Evolutionary conservation across 2,329 filamentous ascomycete species (phyloP), one percentile per base, ranked within the genome.

Genomic region (Zalaria sp.): DNA sequence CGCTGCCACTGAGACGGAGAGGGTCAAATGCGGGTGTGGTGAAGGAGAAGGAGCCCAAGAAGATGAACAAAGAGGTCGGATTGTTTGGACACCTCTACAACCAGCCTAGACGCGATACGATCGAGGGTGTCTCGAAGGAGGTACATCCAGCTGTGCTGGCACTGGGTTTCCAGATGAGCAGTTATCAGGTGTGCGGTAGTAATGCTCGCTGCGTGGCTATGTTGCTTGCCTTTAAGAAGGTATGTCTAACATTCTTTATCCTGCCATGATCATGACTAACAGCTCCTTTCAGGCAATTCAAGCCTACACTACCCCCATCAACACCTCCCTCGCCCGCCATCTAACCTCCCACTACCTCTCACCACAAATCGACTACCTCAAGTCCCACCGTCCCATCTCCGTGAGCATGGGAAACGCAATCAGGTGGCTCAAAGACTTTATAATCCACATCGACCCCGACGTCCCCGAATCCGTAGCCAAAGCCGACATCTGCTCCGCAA

Each of bases 331-430:
- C 35, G 83, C 87, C 18, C 81, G 91, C 29, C 88, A 98, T 66
- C 79, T 98, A 53, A 91, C 86, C 28, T 83, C 84, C 7, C 86
- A 96, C 61, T 79, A 86, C 49, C 77, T 98, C 45, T 91, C 87
- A 55, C 85, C 88, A 32, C 91, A 98, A 63, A 95, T 98, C 56
- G 87, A 93, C 49, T 95, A 93, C 57, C 74, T 98, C 46, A 84
- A 85, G 46, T 86, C 86, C 51, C 95, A 88, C 57, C 80, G 91
- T n/a, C 88, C 91, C 29, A 83, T 98, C 64, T 93, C 85, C 50
- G 91, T 94, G 62, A 86, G 85, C 47, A 94, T 96, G 80, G 91
- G 91, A 46, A 98, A 96, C 60, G 87, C 87, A 31, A 93, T 98
- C 57, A 78, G 91, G 42, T 89, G 87, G 72, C 73, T 98, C 39